Evolutionary conservation across 345 rosid genomes (phyloP), one percentile per base, ranked within the genome.

Genomic region (Pugionium dolabratum): DNA sequence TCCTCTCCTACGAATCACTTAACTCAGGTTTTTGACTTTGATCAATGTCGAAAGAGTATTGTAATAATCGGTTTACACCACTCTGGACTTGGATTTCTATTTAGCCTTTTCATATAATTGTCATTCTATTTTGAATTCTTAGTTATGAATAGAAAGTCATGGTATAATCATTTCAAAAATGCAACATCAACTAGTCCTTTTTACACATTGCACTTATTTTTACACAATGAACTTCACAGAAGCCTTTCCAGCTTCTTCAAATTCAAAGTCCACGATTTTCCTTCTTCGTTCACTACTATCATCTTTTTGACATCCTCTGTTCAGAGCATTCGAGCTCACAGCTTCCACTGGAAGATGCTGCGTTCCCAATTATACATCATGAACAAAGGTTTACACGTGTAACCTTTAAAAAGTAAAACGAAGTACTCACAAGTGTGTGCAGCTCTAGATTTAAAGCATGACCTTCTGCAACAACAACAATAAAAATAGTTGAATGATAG

Each of bases 51-150:
- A 44, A 65, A 66, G 53, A 1, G 36, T 36, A 35, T 52, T 72
- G 76, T 72, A 72, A 72, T 72, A 72, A 72, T 49, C 41, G 39
- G 53, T 18, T 64, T 64, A 46, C 26, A 53, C 56, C 54, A 41
- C 45, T 52, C 44, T 44, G 67, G 30, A 43, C 58, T 11, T 40
- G 33, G 58, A 48, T 58, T 25, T 49, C 48, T 47, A 3, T 55
- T n/a, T 50, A 50, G 47, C 35, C 1, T 4, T 28, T 36, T 36
- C 29, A 28, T 36, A 7, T 10, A 10, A n/a, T 28, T 10, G 46
- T 62, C 64, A 0, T 48, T 65, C 37, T 51, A 4, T 18, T 39
- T 50, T 3, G 35, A 28, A 18, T 18, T 18, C 18, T 18, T 18
- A 18, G 18, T 18, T 18, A 18, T 18, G 18, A 18, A 18, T 18